Percentiles rank a stretch among this genome's conserved stretches.
Evolutionary conservation across 345 rosid species (phyloP).

Genomic region (Cardiospermum halicacabum): DNA sequence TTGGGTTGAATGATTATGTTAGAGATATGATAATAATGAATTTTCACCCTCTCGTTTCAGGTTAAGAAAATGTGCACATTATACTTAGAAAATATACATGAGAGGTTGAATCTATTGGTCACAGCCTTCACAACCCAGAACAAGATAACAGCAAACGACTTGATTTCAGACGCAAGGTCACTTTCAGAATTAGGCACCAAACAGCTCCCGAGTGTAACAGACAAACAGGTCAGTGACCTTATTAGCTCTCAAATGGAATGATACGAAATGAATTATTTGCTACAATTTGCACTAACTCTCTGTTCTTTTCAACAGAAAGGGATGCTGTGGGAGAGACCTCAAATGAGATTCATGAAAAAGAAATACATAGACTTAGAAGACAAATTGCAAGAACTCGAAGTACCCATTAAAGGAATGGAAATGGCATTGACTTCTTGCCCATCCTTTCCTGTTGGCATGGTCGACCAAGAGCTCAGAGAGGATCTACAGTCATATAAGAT

Average conservation of each 20-base stretch:
- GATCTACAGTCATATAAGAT: slow-evolving; percentile 22
- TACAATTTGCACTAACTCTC: background rate
- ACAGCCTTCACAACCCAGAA: slow-evolving; percentile 49
- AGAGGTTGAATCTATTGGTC: slow-evolving; percentile 48
- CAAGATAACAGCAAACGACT: slow-evolving; percentile 36
- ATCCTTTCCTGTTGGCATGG: slow-evolving; percentile 42
- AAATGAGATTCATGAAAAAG: slow-evolving; percentile 29
- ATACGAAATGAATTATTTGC: background rate
- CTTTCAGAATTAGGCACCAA: slow-evolving; percentile 36
- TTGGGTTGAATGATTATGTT: no score
- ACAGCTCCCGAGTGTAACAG: slow-evolving; percentile 36
- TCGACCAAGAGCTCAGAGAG: slow-evolving; percentile 30
- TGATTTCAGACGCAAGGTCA: slow-evolving; percentile 32
- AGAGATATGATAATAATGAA: background rate
- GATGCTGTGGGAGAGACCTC: slow-evolving; percentile 55
- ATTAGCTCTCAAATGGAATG: background rate
- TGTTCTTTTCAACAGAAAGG: slow-evolving; percentile 37
- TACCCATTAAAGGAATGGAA: slow-evolving; percentile 52
- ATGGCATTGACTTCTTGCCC: slow-evolving; percentile 40
- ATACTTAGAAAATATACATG: slow-evolving; percentile 57
- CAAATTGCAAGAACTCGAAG: slow-evolving; percentile 41
- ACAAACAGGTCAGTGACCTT: slow-evolving; percentile 34
- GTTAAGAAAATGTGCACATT: slow-evolving; percentile 29
- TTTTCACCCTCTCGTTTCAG: slow-evolving; percentile 27
- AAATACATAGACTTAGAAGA: slow-evolving; percentile 19